A percentile compares a stretch with the other conserved stretches of the same genome.
Conservation (phyloP, 495 filamentous ascomycete genomes). For the Schizothecium vesticola region DNA sequence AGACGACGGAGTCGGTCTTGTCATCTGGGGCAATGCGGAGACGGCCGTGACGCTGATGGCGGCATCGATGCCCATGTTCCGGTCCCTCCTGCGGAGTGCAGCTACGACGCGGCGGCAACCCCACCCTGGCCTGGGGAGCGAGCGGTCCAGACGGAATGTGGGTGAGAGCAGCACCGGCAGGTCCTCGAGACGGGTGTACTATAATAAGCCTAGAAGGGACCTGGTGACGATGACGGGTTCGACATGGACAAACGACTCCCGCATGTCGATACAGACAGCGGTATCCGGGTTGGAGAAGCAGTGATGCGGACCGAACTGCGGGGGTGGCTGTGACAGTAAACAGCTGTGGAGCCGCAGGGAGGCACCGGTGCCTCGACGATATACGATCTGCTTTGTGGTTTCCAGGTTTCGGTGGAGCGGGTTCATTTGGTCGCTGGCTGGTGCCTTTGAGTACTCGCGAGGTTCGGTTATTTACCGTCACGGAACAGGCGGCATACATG, state of each 20-base stretch:
- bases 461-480: not conserved
- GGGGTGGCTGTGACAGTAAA: not conserved
- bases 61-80: slow-evolving; percentile 30
- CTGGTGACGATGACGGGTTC: slow-evolving; percentile 25
- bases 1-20: slow-evolving; percentile 22
- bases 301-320: not conserved
- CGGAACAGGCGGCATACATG: not conserved
- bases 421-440: not conserved
- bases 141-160: slow-evolving; percentile 7
- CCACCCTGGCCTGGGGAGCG: slow-evolving; percentile 1
- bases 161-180: slow-evolving; percentile 3
- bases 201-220: slow-evolving; percentile 24
- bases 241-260: slow-evolving; percentile 18
- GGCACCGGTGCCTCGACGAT: not conserved
- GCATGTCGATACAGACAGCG: not conserved
- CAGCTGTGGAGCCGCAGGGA: not conserved
- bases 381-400: not conserved
- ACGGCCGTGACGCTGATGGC: slow-evolving; percentile 33
- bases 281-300: slow-evolving; percentile 4
- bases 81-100: slow-evolving; percentile 22
- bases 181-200: slow-evolving; percentile 21
- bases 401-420: not conserved
- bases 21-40: slow-evolving; percentile 29
- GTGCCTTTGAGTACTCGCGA: not conserved
- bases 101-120: not conserved